Percentiles rank a stretch among this genome's conserved stretches.
phyloP scores from a whole-genome alignment of 225 moss, liverwort and hornwort genomes.

The Asterella californica region DNA sequence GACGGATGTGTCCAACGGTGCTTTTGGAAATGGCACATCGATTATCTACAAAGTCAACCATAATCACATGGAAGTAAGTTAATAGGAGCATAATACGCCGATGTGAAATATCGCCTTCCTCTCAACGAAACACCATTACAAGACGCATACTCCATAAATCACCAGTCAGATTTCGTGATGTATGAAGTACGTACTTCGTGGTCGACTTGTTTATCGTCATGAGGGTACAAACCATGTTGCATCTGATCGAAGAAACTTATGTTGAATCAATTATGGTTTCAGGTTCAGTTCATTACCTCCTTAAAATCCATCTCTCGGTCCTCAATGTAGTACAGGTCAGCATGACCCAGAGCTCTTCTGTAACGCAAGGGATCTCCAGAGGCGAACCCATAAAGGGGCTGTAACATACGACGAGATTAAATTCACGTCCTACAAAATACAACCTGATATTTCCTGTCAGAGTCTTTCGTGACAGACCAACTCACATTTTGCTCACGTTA shows the following conservation, averaged over 20 bases:
- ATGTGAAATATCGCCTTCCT: background rate
- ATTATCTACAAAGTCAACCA: conserved; percentile 52
- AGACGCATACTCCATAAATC: background rate
- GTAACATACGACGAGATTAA: conserved; percentile 16
- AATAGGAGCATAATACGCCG: background rate
- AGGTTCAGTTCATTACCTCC: conserved; percentile 49
- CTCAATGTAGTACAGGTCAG: conserved; percentile 90
- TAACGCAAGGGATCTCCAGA: conserved; percentile 93
- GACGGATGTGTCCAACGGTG: conserved; percentile 91
- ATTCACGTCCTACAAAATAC: background rate
- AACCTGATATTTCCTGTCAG: background rate
- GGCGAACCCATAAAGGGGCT: conserved; percentile 97
- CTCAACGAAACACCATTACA: background rate
- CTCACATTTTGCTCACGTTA: too few species aligned
- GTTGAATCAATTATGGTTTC: too few species aligned
- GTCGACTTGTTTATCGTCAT: background rate
- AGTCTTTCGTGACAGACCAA: background rate
- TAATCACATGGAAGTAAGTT: background rate
- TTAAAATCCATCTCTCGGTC: conserved; percentile 97
- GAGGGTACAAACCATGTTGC: background rate
- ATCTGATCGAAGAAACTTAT: too few species aligned
- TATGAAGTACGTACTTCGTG: background rate
- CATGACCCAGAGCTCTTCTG: conserved; percentile 86
- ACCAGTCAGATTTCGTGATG: background rate
- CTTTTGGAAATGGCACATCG: conserved; percentile 80